Evolutionary conservation across 306 rosid species (phyloP).

Genomic region (Vachellia pachyceras): DNA sequence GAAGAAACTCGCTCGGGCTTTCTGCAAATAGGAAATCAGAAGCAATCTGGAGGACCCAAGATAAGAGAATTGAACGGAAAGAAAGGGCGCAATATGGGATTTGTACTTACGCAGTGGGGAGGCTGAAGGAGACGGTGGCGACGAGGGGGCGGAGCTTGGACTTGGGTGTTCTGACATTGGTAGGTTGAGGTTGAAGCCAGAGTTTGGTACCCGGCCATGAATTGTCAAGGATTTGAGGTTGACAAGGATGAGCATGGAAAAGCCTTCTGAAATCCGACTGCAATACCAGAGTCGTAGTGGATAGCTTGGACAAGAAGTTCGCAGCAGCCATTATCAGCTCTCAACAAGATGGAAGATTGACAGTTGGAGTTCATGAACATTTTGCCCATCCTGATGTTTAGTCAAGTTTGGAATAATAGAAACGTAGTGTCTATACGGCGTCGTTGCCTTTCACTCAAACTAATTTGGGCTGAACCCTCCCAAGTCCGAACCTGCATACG

Average conservation of each 20-base stretch:
- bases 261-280: slow-evolving; percentile 27
- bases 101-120: slow-evolving; percentile 70
- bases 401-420: too few relatives aligned
- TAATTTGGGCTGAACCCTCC: not conserved
- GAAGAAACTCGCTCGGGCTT: slow-evolving; percentile 57
- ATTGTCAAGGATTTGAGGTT: slow-evolving; percentile 20
- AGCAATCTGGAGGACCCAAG: slow-evolving; percentile 48
- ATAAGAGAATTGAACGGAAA: not conserved
- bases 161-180: slow-evolving; percentile 35
- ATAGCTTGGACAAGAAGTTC: slow-evolving; percentile 45
- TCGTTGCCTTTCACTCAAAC: not conserved
- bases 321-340: slow-evolving; percentile 30
- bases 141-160: slow-evolving; percentile 48
- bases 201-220: slow-evolving; percentile 57
- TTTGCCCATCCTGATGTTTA: too few relatives aligned
- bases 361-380: too few relatives aligned
- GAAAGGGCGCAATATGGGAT: not conserved
- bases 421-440: too few relatives aligned
- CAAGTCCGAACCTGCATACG: too few relatives aligned
- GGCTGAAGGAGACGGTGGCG: slow-evolving; percentile 60
- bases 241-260: slow-evolving; percentile 21
- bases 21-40: slow-evolving; percentile 59
- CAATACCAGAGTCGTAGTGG: slow-evolving; percentile 22
- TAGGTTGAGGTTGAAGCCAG: slow-evolving; percentile 44
- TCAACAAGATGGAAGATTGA: not conserved